Base-by-base conservation (phyloP, 2,329 filamentous ascomycete species). In the Fusarium abutilonis region DNA sequence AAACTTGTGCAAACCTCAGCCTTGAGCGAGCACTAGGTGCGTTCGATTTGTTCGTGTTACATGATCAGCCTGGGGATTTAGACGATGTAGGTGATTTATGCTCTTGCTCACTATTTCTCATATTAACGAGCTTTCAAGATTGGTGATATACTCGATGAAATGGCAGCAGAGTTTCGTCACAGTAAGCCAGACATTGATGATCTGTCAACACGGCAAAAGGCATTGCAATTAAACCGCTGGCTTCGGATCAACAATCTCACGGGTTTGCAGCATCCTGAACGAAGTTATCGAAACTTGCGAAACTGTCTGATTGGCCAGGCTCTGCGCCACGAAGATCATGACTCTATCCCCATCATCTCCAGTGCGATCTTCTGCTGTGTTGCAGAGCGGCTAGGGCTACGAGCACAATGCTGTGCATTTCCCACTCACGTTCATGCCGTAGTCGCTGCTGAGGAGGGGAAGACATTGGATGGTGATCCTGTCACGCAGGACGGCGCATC, bases 231-330 rank as follows among this genome's bases (percentile, higher is more conserved):
- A 34, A 88, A 89, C 15, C 79, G 78, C 9, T 97, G 90, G 81
- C 78, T 98, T 40, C 85, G 88, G 52, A 73, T 76, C 3, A 83
- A 87, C 34, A 86, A 90, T 51, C 83, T 96, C 64, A 86, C 86
- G 1, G 93, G 93, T 40, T 83, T 92, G 53, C 80, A 82, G n/a
- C 78, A 86, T n/a, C 79, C 81, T 5, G 84, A 86, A 8, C 73
- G 79, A 38, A 86, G 89, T 51, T 97, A 95, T 73, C 87, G 92
- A 67, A 88, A 89, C 56, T 77, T 98, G 55, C 86, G 91, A 60
- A 96, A 98, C 75, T 96, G 91, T 68, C 91, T 97, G 68, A 87
- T 99, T 52, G 92, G 92, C 9, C 82, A 96, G 60, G 92, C 91
- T 4, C 80, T 98, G 39, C 87, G 86, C 32, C 87, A 90, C 45